phyloP scores from a whole-genome alignment of 257 asterid species.

The Apocynum venetum region DNA sequence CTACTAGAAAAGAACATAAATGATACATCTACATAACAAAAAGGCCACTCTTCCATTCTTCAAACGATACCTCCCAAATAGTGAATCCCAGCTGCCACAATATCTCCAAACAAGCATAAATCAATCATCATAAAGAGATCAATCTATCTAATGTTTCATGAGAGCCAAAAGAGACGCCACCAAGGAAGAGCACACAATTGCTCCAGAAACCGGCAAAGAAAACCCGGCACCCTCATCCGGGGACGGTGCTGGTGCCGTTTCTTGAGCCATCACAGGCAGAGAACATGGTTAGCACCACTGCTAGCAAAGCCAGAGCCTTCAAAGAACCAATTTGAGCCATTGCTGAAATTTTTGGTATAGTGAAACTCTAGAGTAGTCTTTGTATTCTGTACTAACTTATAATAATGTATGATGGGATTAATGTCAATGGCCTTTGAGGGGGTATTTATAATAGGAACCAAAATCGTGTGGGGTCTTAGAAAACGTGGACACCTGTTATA shows the following conservation, averaged over 20 bases:
- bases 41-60: background rate
- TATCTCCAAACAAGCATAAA: background rate
- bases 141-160: background rate
- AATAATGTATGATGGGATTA: background rate
- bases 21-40: background rate
- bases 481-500: slow-evolving; percentile 4
- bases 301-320: slow-evolving; percentile 2
- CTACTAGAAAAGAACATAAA: background rate
- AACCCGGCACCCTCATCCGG: background rate
- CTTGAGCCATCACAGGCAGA: slow-evolving; percentile 7
- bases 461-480: slow-evolving; percentile 2
- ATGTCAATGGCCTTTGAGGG: background rate
- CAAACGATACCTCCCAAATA: background rate
- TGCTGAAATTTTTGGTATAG: too few relatives aligned
- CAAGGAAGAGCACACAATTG: slow-evolving; percentile 1
- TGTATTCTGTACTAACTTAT: background rate
- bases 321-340: slow-evolving; percentile 3
- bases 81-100: background rate
- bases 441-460: background rate
- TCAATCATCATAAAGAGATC: background rate
- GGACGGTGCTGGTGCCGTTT: background rate
- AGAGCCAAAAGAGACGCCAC: slow-evolving; percentile 1
- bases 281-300: background rate
- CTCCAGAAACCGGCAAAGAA: slow-evolving; percentile 9
- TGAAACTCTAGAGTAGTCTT: background rate